These are phyloP conservation scores for Talaromyces verruculosus DNA, from an alignment of 2,329 filamentous ascomycete species.

Conservation along the genomic window DNA sequence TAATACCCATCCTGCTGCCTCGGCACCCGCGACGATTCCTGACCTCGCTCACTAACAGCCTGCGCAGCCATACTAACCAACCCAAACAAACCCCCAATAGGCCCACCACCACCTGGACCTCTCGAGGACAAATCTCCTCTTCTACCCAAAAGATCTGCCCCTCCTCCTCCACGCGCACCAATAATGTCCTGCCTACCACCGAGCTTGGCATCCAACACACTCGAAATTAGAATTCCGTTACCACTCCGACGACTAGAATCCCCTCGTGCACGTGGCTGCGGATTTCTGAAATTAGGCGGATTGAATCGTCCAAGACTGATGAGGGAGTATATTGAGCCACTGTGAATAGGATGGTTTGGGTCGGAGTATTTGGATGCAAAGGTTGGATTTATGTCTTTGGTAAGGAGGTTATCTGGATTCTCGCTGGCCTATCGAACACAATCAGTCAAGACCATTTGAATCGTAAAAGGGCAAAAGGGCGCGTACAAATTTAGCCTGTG, in stretches of 20 bases:
- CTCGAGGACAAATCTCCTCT: background rate
- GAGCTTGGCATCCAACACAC: background rate
- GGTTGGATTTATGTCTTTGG: conserved; percentile 10
- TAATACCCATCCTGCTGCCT: background rate
- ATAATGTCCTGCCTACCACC: background rate
- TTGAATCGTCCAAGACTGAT: conserved; percentile 2
- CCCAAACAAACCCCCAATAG: background rate
- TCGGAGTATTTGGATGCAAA: conserved; percentile 18
- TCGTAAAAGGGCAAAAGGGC: no score
- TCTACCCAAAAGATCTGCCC: background rate
- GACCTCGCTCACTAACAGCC: conserved; percentile 8
- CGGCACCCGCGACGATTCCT: background rate
- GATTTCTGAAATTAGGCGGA: background rate
- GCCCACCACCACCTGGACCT: background rate
- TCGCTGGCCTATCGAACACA: background rate
- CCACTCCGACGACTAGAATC: background rate
- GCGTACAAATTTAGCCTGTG: conserved; percentile 18
- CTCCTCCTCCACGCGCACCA: background rate
- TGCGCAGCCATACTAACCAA: conserved; percentile 10
- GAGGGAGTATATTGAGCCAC: conserved; percentile 9
- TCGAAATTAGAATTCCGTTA: background rate
- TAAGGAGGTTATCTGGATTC: conserved; percentile 14
- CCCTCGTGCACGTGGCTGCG: background rate
- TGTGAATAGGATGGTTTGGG: conserved; percentile 18
- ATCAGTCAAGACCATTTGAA: background rate